Percentiles rank a stretch among this genome's conserved stretches.
phyloP scores from a whole-genome alignment of 1,284 basidiomycete genomes.

The Cryptococcus wingfieldii region DNA sequence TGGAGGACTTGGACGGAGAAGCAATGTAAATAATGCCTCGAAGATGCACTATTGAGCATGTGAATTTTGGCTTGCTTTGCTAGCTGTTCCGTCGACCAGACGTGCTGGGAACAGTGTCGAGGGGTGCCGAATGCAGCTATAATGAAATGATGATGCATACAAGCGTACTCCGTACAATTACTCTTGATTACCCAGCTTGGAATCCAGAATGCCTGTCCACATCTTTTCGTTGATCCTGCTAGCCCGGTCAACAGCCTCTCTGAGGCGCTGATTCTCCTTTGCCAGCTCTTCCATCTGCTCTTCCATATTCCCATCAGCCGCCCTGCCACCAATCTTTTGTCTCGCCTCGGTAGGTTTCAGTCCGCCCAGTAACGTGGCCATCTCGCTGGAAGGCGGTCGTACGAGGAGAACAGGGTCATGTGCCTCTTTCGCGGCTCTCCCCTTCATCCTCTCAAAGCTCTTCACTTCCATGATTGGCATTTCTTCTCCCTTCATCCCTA shows the following conservation, averaged over 20 bases:
- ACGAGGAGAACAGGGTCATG: conserved; percentile 35
- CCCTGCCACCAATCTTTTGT: background rate
- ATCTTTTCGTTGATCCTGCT: conserved; percentile 81
- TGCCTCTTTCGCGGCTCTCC: conserved; percentile 27
- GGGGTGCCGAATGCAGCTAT: background rate
- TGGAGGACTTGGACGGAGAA: conserved; percentile 41
- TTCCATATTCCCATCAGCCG: background rate
- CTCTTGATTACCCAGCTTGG: conserved; percentile 20
- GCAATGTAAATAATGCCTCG: background rate
- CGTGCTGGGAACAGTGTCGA: too few species aligned
- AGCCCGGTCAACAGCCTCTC: conserved; percentile 68
- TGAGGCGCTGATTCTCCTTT: conserved; percentile 61
- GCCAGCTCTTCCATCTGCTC: conserved; percentile 60
- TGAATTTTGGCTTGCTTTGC: too few species aligned
- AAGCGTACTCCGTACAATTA: background rate
- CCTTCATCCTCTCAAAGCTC: conserved; percentile 44
- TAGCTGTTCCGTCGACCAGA: too few species aligned
- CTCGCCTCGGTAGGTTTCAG: too few species aligned
- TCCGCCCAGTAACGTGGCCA: background rate
- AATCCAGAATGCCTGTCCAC: conserved; percentile 68
- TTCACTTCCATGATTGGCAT: conserved; percentile 47
- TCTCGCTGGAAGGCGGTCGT: conserved; percentile 6
- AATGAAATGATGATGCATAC: background rate
- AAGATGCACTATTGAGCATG: background rate
- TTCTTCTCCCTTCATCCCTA: conserved; percentile 15